These are phyloP conservation scores for Neurospora terricola DNA, from an alignment of 495 filamentous ascomycete species.

Conservation along the genomic window DNA sequence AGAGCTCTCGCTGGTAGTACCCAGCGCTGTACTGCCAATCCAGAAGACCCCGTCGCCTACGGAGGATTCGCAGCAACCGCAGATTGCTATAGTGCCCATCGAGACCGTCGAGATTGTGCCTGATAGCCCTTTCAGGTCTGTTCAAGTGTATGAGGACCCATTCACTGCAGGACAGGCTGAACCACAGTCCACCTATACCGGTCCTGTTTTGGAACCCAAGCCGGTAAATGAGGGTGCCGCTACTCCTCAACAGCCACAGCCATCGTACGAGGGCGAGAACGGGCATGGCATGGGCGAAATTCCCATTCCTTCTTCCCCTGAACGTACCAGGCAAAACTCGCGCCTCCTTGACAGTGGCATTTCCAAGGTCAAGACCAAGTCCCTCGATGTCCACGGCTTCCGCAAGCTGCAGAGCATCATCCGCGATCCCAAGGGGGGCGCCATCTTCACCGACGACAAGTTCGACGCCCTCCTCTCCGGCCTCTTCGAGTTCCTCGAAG, in stretches of 20 bases:
- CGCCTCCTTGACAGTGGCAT: constrained; percentile 68
- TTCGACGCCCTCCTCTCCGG: constrained; percentile 67
- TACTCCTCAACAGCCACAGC: constrained; percentile 19
- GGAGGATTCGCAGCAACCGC: neutral
- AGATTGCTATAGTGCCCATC: neutral
- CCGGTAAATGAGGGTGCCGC: constrained; percentile 44
- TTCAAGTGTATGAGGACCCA: constrained; percentile 53
- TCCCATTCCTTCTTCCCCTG: constrained; percentile 25
- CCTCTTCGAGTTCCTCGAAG: constrained; percentile 66
- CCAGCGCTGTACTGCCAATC: constrained; percentile 11
- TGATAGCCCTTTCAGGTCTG: constrained; percentile 26
- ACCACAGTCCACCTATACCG: constrained; percentile 29
- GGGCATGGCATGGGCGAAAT: constrained; percentile 5
- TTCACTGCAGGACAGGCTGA: constrained; percentile 39
- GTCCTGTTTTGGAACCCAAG: constrained; percentile 41
- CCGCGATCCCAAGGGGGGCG: constrained; percentile 46
- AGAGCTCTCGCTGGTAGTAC: constrained; percentile 42
- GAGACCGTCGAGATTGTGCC: constrained; percentile 12
- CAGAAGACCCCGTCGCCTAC: constrained; percentile 9
- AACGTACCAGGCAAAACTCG: constrained; percentile 42
- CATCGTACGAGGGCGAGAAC: constrained; percentile 6
- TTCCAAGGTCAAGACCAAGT: constrained; percentile 55
- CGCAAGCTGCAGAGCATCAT: constrained; percentile 77
- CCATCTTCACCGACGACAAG: constrained; percentile 44
- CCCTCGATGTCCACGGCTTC: constrained; percentile 79